A percentile compares a stretch with the other conserved stretches of the same genome.
phyloP scores from a whole-genome alignment of 176 grass and related monocot species.

The Saccharum spontaneum region DNA sequence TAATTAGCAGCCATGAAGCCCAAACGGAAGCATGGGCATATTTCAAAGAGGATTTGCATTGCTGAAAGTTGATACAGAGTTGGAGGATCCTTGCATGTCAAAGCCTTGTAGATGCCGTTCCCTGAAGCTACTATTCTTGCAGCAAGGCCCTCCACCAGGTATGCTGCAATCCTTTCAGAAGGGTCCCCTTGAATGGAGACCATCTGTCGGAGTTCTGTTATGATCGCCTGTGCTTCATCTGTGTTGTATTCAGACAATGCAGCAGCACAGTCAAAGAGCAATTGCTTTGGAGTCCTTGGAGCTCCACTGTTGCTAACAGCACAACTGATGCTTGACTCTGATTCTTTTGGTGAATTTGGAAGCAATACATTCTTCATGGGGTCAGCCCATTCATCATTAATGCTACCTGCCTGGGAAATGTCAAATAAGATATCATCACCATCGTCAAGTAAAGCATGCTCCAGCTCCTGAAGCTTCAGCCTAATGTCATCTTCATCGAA shows the following conservation, averaged over 20 bases:
- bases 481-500: constrained; percentile 79
- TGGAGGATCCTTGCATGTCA: constrained; percentile 92
- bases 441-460: constrained; percentile 80
- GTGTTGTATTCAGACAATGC: constrained; percentile 70
- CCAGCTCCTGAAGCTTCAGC: constrained; percentile 86
- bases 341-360: constrained; percentile 86
- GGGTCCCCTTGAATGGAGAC: constrained; percentile 94
- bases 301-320: constrained; percentile 53
- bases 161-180: constrained; percentile 85
- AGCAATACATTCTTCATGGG: constrained; percentile 63
- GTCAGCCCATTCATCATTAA: constrained; percentile 72
- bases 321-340: constrained; percentile 83
- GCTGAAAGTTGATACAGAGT: constrained; percentile 88
- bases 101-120: constrained; percentile 79
- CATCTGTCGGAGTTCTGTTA: constrained; percentile 79
- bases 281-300: constrained; percentile 76
- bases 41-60: constrained; percentile 98
- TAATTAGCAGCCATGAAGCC: constrained; percentile 98
- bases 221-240: constrained; percentile 77
- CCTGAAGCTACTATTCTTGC: constrained; percentile 92
- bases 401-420: constrained; percentile 53
- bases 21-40: constrained; percentile 88
- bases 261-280: constrained; percentile 72
- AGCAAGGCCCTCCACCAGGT: constrained; percentile 85
- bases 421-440: constrained; percentile 66